These are phyloP conservation scores for Ceriops tagal DNA, from an alignment of 345 rosid genomes.

Conservation along the genomic window DNA sequence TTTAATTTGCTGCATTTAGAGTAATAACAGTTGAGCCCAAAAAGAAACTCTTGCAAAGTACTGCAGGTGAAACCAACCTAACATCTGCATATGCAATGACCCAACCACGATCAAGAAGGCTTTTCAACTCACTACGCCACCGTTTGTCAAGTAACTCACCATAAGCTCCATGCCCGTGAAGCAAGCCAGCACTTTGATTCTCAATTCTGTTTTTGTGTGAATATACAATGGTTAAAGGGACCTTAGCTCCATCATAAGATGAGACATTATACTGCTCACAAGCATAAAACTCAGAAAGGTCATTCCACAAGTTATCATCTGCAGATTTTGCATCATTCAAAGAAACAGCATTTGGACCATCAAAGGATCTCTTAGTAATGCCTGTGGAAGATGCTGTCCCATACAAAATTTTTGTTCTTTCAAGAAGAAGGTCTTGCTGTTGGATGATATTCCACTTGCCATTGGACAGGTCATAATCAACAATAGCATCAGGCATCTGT, in stretches of 20 bases:
- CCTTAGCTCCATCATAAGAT: conserved; percentile 65
- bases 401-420: conserved; percentile 81
- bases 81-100: conserved; percentile 92
- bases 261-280: conserved; percentile 66
- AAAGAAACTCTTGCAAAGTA: background rate
- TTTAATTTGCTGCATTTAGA: background rate
- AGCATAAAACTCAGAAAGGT: conserved; percentile 80
- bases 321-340: conserved; percentile 42
- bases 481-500: conserved; percentile 96
- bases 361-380: conserved; percentile 34
- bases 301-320: conserved; percentile 79
- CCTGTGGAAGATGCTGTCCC: conserved; percentile 56
- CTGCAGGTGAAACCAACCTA: conserved; percentile 46
- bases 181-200: conserved; percentile 59
- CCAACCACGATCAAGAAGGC: conserved; percentile 99
- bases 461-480: conserved; percentile 76
- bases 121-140: conserved; percentile 87
- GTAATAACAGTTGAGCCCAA: background rate
- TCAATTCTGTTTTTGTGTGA: conserved; percentile 47
- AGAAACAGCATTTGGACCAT: conserved; percentile 29
- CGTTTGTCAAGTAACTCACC: conserved; percentile 89
- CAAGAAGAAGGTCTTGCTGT: conserved; percentile 91
- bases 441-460: conserved; percentile 89
- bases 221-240: conserved; percentile 78
- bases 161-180: conserved; percentile 95